Conservation (phyloP, 305 asterid genomes). For the Striga hermonthica region DNA sequence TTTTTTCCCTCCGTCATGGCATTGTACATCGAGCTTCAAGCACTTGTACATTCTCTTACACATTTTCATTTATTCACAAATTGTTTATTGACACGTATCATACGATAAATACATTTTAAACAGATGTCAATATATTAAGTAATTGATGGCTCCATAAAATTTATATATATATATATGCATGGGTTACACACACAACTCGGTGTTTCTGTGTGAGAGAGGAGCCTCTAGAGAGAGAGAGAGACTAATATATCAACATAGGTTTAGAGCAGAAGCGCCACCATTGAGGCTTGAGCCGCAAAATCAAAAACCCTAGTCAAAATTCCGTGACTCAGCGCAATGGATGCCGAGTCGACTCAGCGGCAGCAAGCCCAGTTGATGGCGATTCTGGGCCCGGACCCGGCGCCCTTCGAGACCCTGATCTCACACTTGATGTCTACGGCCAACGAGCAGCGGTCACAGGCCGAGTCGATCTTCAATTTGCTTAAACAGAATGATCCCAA, state of each 20-base stretch:
- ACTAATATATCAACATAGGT: slow-evolving; percentile 4
- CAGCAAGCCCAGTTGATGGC: slow-evolving; percentile 76
- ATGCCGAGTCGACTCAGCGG: slow-evolving; percentile 57
- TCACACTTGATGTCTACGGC: slow-evolving; percentile 74
- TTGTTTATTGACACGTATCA: too few species aligned
- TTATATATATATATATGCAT: slow-evolving; percentile 33
- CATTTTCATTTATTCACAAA: too few species aligned
- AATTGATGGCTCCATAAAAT: too few species aligned
- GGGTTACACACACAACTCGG: slow-evolving; percentile 30
- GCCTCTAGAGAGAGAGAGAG: not conserved
- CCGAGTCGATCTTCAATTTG: slow-evolving; percentile 69
- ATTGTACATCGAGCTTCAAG: slow-evolving; percentile 29
- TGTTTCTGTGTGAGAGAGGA: slow-evolving; percentile 33
- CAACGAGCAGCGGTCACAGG: slow-evolving; percentile 79
- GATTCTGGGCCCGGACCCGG: slow-evolving; percentile 67
- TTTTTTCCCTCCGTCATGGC: slow-evolving; percentile 21
- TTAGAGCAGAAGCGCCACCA: slow-evolving; percentile 31
- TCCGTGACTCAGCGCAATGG: slow-evolving; percentile 45
- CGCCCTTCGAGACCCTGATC: slow-evolving; percentile 67
- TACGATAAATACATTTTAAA: too few species aligned
- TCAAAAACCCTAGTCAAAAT: slow-evolving; percentile 44
- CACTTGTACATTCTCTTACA: slow-evolving; percentile 34
- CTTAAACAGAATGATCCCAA: slow-evolving; percentile 80
- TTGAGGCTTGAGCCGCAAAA: slow-evolving; percentile 1
- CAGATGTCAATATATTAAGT: too few species aligned